Evolutionary conservation across 768 basidiomycete genomes (phyloP).

Genomic region (Filobasidium floriforme): DNA sequence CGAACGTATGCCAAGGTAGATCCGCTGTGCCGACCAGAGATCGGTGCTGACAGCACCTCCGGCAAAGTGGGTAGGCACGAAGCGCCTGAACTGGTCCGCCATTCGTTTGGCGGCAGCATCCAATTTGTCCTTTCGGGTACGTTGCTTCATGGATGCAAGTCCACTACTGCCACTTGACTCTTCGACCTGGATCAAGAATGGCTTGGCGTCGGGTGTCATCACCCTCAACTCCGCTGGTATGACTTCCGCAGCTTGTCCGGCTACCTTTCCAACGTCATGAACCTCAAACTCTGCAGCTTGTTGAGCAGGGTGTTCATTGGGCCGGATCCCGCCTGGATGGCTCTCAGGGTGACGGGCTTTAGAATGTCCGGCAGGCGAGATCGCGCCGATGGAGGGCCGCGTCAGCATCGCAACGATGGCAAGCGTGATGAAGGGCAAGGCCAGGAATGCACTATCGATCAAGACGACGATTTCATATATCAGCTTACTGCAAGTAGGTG

Average conservation of each 20-base stretch:
- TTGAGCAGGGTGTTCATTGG: not conserved
- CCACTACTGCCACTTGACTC: too few relatives aligned
- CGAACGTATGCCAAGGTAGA: not conserved
- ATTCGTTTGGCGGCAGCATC: too few relatives aligned
- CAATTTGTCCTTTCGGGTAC: too few relatives aligned
- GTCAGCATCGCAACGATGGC: not conserved
- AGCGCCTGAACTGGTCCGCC: too few relatives aligned
- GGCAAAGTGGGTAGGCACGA: not conserved
- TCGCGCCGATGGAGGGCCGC: not conserved
- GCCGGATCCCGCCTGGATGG: not conserved
- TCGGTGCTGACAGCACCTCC: not conserved
- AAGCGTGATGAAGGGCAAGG: not conserved
- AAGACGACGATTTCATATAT: not conserved
- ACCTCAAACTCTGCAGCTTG: too few relatives aligned
- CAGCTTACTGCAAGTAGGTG: not conserved
- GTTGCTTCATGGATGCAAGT: too few relatives aligned
- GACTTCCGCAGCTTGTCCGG: too few relatives aligned
- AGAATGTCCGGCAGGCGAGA: not conserved
- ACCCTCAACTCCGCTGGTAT: too few relatives aligned
- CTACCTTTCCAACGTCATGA: too few relatives aligned
- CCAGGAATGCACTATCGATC: not conserved
- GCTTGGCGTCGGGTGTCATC: too few relatives aligned
- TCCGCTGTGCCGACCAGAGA: not conserved
- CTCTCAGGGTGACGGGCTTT: too few relatives aligned
- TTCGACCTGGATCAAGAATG: too few relatives aligned